These are phyloP conservation scores for Cladosporium velox DNA, from an alignment of 2,329 filamentous ascomycete species.

Conservation along the genomic window DNA sequence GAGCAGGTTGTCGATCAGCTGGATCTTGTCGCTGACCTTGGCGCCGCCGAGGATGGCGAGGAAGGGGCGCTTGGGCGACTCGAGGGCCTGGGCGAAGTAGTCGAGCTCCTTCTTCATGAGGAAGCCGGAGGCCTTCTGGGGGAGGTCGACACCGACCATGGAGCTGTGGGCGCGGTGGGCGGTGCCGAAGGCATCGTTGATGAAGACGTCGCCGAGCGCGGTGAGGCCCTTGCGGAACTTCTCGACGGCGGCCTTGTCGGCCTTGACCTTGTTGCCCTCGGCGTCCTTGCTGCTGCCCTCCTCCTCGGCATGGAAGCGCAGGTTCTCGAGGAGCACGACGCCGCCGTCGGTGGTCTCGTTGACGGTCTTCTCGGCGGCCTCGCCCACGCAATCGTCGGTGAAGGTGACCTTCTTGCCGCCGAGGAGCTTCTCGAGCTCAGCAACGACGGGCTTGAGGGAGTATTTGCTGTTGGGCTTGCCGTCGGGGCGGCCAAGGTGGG, in stretches of 20 bases:
- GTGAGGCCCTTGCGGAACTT: conserved; percentile 95
- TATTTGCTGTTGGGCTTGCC: conserved; percentile 89
- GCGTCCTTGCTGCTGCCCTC: conserved; percentile 94
- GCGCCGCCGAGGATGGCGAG: conserved; percentile 96
- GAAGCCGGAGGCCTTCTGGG: conserved; percentile 96
- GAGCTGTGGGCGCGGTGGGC: conserved; percentile 98
- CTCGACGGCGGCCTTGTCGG: conserved; percentile 87
- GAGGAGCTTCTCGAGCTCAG: conserved; percentile 75
- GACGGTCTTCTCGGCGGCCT: conserved; percentile 86
- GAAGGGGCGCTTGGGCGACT: conserved; percentile 92
- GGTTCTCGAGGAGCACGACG: conserved; percentile 91
- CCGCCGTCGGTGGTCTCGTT: conserved; percentile 78
- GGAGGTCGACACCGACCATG: conserved; percentile 95
- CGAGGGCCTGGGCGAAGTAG: conserved; percentile 97
- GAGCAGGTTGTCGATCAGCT: conserved; percentile 97
- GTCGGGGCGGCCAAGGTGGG: conserved; percentile 93
- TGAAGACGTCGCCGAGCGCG: conserved; percentile 89
- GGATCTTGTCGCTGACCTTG: conserved; percentile 99
- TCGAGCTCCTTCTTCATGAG: conserved; percentile 99
- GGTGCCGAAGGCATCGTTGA: conserved; percentile 99
- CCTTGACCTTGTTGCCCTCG: conserved; percentile 96
- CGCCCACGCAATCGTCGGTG: conserved; percentile 85
- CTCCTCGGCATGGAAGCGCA: conserved; percentile 97
- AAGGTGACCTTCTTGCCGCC: conserved; percentile 82
- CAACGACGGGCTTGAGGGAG: conserved; percentile 86